Evolutionary conservation across 176 grass and related monocot genomes (phyloP).

Genomic region (Secale cereale): DNA sequence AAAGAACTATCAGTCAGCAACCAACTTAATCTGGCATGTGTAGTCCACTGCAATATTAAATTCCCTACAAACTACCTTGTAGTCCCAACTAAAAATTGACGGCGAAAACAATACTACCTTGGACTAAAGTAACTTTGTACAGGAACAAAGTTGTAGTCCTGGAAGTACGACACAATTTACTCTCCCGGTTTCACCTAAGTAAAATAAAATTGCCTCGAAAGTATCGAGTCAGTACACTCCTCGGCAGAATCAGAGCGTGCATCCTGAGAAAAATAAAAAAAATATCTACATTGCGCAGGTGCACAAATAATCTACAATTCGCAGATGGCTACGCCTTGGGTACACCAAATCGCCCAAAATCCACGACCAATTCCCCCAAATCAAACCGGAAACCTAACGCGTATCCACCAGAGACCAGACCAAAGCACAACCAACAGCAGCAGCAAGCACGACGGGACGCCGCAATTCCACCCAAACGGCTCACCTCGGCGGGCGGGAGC

Average conservation of each 20-base stretch:
- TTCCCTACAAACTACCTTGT: background rate
- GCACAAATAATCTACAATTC: background rate
- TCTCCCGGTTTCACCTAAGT: slow-evolving; percentile 1
- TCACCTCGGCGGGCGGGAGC: slow-evolving; percentile 74
- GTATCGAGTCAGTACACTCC: background rate
- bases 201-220: background rate
- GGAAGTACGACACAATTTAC: background rate
- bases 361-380: background rate
- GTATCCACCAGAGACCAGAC: background rate
- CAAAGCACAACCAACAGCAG: slow-evolving; percentile 3
- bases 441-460: background rate
- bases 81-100: background rate
- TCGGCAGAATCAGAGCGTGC: background rate
- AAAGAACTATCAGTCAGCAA: background rate
- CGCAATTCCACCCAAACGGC: slow-evolving; percentile 4
- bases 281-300: background rate
- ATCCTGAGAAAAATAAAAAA: background rate
- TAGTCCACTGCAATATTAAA: background rate
- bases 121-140: background rate
- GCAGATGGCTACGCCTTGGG: background rate
- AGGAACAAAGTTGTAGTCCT: background rate
- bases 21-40: background rate
- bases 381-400: slow-evolving; percentile 11
- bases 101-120: background rate
- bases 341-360: background rate